Evolutionary conservation across 2,329 filamentous ascomycete genomes (phyloP), one percentile per base, ranked within the genome.

Genomic region (Nemania abortiva): DNA sequence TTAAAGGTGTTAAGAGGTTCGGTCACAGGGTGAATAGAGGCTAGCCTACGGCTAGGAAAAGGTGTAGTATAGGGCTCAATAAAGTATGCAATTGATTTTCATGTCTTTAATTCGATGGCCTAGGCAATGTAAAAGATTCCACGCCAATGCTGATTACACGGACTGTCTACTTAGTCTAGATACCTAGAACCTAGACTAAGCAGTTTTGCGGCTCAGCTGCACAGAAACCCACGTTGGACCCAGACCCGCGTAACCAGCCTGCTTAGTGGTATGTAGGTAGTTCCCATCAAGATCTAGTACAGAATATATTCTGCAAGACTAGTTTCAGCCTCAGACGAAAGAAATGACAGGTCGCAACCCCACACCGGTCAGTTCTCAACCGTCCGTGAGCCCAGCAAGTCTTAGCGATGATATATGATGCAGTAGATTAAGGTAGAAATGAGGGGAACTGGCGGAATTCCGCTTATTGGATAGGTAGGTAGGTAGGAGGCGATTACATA

Each of bases 321-420:
- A 60, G 31, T 57, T 42, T 64, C 56, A 68, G 66, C 66, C 56
- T 61, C 61, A 53, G 29, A 45, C 31, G 45, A 50, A 45, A 15
- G 27, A 56, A 50, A 50, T 47, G 37, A 24, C 24, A 34, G 15
- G 20, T n/a, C 15, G 24, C 50, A 13, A 45, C 31, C 45, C 39
- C 56, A n/a, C 42, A 56, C 24, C 47, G 56, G 50, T 7, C 11
- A 42, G 42, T 22, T n/a, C n/a, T 37, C 49, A 20, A 55, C n/a
- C 37, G 42, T 52, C 34, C 10, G 27, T 37, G 58, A 37, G 37
- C 47, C 15, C 27, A 39, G 56, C 54, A 63, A 47, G 53, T 58
- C 47, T 58, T 52, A 11, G 47, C 13, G 53, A 52, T 20, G 50
- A 15, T 47, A 15, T n/a, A n/a, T n/a, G n/a, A 24, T 50, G 34